phyloP scores from a whole-genome alignment of 352 stramenopile species.

The Pythium volutum region DNA sequence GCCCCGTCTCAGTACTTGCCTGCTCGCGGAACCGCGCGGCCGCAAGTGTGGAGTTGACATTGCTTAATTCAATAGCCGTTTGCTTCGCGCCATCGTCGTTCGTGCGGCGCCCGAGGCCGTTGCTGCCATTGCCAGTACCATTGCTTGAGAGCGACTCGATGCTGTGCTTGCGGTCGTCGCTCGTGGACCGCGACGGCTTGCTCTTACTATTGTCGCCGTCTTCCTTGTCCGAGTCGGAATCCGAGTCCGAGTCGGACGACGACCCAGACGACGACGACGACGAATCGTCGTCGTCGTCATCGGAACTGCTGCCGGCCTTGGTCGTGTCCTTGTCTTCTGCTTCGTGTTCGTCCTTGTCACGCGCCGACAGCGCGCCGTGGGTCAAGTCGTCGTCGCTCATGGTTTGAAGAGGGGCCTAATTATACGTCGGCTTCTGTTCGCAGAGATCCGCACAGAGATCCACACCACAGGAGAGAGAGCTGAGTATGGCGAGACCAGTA shows the following conservation, averaged over 20 bases:
- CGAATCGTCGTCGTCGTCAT: slow-evolving; percentile 36
- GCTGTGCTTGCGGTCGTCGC: slow-evolving; percentile 34
- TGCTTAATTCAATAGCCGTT: slow-evolving; percentile 37
- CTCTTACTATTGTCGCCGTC: slow-evolving; percentile 15
- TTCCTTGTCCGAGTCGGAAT: slow-evolving; percentile 66
- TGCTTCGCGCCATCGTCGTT: slow-evolving; percentile 7
- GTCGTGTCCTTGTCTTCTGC: slow-evolving; percentile 25
- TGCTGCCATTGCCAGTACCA: not conserved
- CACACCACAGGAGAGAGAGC: no score
- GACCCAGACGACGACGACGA: slow-evolving; percentile 74
- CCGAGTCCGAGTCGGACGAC: slow-evolving; percentile 69
- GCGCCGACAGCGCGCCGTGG: slow-evolving; percentile 24
- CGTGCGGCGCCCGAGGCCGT: slow-evolving; percentile 17
- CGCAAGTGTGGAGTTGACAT: slow-evolving; percentile 72
- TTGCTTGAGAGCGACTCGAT: slow-evolving; percentile 30
- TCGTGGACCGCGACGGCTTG: slow-evolving; percentile 3
- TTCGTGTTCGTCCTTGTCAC: slow-evolving; percentile 5
- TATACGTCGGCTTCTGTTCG: not conserved
- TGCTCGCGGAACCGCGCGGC: slow-evolving; percentile 64
- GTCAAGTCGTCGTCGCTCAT: slow-evolving; percentile 41
- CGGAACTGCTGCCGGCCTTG: slow-evolving; percentile 50
- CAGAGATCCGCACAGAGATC: not conserved
- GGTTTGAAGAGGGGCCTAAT: not conserved
- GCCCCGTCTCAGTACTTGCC: slow-evolving; percentile 33
- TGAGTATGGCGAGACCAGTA: no score